These are phyloP conservation scores for Fusarium vanettenii DNA, from an alignment of 2,329 filamentous ascomycete genomes.

Conservation along the genomic window DNA sequence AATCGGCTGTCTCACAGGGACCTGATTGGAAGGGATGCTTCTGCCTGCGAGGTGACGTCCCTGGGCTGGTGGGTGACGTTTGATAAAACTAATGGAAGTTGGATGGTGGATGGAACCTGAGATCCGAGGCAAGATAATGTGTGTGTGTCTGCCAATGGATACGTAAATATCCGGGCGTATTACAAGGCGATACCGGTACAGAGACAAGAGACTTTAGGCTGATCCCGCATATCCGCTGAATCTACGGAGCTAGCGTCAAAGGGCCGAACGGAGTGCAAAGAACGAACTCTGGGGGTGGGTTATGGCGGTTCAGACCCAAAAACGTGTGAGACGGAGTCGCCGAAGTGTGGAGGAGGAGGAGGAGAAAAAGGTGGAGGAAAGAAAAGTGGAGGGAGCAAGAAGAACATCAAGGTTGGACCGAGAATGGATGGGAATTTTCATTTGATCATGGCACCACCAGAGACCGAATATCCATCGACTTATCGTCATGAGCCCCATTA, in stretches of 20 bases:
- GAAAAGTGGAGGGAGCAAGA: constrained; percentile 2
- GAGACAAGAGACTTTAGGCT: constrained; percentile 16
- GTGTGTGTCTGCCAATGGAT: neutral
- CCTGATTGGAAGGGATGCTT: constrained; percentile 7
- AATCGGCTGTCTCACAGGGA: constrained; percentile 14
- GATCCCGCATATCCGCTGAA: constrained; percentile 12
- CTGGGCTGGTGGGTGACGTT: constrained; percentile 25
- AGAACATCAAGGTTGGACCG: neutral
- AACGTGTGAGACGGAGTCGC: constrained; percentile 29
- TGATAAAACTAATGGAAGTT: neutral
- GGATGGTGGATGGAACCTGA: constrained; percentile 6
- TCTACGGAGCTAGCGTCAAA: neutral
- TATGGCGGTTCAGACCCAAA: neutral
- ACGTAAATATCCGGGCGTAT: neutral
- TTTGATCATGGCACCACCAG: constrained; percentile 15
- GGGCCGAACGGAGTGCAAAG: neutral
- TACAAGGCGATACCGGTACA: neutral
- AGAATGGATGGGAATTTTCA: neutral
- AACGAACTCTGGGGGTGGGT: constrained; percentile 5
- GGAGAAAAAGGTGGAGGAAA: neutral
- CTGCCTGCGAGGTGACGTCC: constrained; percentile 32
- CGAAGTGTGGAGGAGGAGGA: constrained; percentile 25
- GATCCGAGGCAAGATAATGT: neutral
- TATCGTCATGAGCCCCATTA: neutral
- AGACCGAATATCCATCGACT: neutral